Evolutionary conservation across 1,284 basidiomycete genomes (phyloP).

Genomic region (Sporisorium sorghi): DNA sequence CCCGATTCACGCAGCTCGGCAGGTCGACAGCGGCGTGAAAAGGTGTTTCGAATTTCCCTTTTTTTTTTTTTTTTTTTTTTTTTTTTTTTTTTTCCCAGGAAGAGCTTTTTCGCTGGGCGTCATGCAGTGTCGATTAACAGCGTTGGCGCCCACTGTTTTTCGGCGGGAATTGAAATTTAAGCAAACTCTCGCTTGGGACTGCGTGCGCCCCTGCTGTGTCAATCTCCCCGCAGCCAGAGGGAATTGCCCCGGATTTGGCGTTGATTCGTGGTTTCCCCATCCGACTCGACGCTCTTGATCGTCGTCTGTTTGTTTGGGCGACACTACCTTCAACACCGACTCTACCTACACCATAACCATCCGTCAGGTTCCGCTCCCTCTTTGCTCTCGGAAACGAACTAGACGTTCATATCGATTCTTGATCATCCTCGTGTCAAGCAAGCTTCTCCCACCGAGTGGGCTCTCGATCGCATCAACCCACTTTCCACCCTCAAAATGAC

Average conservation of each 20-base stretch:
- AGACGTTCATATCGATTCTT: not conserved
- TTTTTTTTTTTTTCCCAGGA: no score
- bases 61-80: no score
- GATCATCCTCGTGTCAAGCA: not conserved
- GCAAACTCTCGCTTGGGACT: not conserved
- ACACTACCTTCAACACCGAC: not conserved
- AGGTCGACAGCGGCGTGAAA: constrained; percentile 9
- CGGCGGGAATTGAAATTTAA: constrained; percentile 16
- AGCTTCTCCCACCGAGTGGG: not conserved
- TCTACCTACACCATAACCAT: not conserved
- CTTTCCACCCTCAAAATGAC: not conserved
- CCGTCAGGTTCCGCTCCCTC: not conserved
- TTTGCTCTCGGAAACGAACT: no score
- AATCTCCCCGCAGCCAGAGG: constrained; percentile 8
- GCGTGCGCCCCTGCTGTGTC: not conserved
- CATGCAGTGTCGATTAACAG: constrained; percentile 23
- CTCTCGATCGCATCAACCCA: not conserved
- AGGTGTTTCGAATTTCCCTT: constrained; percentile 3
- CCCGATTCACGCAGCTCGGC: not conserved
- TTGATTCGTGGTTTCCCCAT: constrained; percentile 9
- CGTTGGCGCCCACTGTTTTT: not conserved
- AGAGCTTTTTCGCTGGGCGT: no score
- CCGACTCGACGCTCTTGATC: not conserved
- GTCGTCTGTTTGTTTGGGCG: not conserved
- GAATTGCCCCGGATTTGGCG: constrained; percentile 27